Evolutionary conservation across 106 monocot species (phyloP), one percentile per base, ranked within the genome.

Genomic region (Allium cepa): DNA sequence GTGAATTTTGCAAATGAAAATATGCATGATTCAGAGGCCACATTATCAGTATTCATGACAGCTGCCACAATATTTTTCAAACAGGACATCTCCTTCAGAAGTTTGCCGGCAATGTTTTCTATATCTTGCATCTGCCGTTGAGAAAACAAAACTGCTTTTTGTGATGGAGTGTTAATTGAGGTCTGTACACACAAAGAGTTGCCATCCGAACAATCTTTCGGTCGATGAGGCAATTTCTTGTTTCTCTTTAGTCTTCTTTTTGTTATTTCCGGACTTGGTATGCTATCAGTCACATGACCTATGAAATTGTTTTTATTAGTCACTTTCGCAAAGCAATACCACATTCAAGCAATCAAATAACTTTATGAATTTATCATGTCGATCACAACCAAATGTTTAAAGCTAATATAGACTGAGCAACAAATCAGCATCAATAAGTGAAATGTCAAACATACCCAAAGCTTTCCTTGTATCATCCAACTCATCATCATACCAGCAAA

Each of bases 71-170:
- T 77, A 59, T 59, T 69, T 73, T 75, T 95, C 88, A 88, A 80
- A 70, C 76, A 79, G 17, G 69, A 75, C 69, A 95, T 48, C 47
- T 78, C 85, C 13, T 70, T 76, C 22, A 95, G 73, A 75, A 95
- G 87, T 65, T 83, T 88, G 18, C 18, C 26, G 28, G 91, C 73
- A 69, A 91, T 65, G 10, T 66, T 75, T 58, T 86, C 83, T 10
- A 83, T 71, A 72, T 88, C 91, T 46, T 67, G 82, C 94, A 95
- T 91, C 64, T 91, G 94, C 49, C 79, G 46, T 17, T 83, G 85
- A 53, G 91, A 88, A 60, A 95, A 91, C 50, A 67, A 67, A 18
- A 91, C 73, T 13, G 85, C 91, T 69, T 91, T 79, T 72, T 95
- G 78, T 1, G 69, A 76, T 11, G 76, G 79, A 45, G 71, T 36